Base-by-base conservation (phyloP, 2,329 filamentous ascomycete species). In the Trichoderma citrinoviride region DNA sequence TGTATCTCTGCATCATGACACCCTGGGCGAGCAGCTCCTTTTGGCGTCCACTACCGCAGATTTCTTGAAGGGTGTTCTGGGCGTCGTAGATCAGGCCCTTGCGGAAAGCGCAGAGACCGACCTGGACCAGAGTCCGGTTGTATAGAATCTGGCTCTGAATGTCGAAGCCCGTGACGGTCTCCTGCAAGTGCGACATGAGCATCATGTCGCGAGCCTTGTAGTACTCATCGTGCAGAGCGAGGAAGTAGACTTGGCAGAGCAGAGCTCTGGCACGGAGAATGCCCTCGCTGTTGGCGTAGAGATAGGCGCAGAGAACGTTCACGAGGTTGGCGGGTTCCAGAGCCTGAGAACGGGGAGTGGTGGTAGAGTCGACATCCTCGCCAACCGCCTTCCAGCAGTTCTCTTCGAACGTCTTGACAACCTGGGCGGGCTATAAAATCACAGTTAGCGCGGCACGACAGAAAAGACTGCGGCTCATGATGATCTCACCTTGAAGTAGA, bases 161-260 rank as follows among this genome's bases (percentile, higher is more conserved):
- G 74, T 99, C 95, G 75, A 99, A 99, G 80, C 91, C 96, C 81
- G 87, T 86, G 77, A 99, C 99, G 63, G 91, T 96, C 83, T 99
- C 95, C 76, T 97, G 94, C 76, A 99, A 83, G 82, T 99, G 95
- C 19, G 95, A 99, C 93, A 99, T 99, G 78, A 99, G 87, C 90
- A 98, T 96, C 90, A 99, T 94, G 79, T 99, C 96, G 70, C 95
- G 91, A 73, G 95, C 91, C 80, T 91, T 92, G 86, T 97, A 98
- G 85, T 98, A 99, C 73, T 97, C 90, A 80, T 97, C 93, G 80
- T 99, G 95, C 61, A 99, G 86, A 57, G 95, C 95, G 71, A 97
- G 85, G 88, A 97, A 97, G 83, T 99, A 99, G 68, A 99, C 95
- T 80, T 98, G 93, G 84, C 92, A 97, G 68, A 99, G 85, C 93